These are phyloP conservation scores for Aspergillus pseudoglaucus DNA, from an alignment of 2,329 filamentous ascomycete species.

Conservation along the genomic window DNA sequence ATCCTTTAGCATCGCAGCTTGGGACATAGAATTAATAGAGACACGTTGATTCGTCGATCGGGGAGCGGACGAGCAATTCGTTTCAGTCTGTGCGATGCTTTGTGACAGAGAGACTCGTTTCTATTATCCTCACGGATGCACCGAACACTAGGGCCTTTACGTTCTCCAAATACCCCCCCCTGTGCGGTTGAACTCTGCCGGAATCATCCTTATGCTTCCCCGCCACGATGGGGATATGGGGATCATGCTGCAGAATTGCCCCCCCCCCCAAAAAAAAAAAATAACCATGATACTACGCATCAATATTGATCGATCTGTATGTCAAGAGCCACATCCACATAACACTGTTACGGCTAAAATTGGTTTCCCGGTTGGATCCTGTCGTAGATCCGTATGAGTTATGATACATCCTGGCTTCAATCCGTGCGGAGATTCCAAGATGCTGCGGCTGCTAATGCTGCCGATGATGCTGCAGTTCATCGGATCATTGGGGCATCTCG, in stretches of 20 bases:
- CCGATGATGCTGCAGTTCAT: not conserved
- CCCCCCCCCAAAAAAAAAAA: conserved; percentile 5
- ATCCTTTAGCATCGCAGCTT: conserved; percentile 14
- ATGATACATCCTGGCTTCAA: conserved; percentile 19
- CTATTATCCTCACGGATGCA: not conserved
- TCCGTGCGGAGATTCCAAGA: conserved; percentile 10
- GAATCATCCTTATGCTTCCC: conserved; percentile 15
- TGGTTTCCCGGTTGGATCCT: conserved; percentile 15
- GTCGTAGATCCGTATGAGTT: conserved; percentile 11
- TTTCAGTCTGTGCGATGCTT: conserved; percentile 19
- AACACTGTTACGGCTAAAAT: conserved; percentile 7
- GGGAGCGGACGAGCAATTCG: conserved; percentile 14
- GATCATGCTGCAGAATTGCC: conserved; percentile 3
- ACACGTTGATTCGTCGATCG: conserved; percentile 27
- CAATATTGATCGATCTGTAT: conserved; percentile 14
- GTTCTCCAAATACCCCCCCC: not conserved
- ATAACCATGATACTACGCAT: not conserved
- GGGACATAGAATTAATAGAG: not conserved
- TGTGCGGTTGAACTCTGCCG: conserved; percentile 16
- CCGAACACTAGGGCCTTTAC: conserved; percentile 4
- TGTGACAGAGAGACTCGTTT: conserved; percentile 25
- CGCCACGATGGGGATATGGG: conserved; percentile 8
- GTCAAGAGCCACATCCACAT: conserved; percentile 5
- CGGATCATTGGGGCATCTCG: not conserved
- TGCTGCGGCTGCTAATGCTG: not conserved